These are phyloP conservation scores for Acanthamoeba lugdunensis DNA, from an alignment of 208 protist species.

Conservation along the genomic window DNA sequence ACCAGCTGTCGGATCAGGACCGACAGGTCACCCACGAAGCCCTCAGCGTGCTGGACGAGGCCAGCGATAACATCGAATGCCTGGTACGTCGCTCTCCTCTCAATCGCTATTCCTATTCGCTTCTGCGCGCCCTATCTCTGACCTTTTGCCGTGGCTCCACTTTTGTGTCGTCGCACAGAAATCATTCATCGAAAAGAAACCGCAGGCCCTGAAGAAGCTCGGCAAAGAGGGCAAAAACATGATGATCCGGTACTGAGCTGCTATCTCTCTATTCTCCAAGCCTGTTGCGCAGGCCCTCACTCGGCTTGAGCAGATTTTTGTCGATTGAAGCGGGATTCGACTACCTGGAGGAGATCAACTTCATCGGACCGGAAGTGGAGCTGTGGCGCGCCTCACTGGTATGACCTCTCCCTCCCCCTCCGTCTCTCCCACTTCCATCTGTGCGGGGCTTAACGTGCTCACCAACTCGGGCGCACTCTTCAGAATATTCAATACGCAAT, in stretches of 20 bases:
- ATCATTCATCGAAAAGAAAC: slow-evolving; percentile 67
- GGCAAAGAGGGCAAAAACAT: slow-evolving; percentile 70
- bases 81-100: slow-evolving; percentile 61
- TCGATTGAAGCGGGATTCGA: slow-evolving; percentile 35
- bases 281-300: too few species aligned
- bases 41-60: slow-evolving; percentile 81
- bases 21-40: slow-evolving; percentile 72
- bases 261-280: background rate
- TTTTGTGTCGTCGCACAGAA: background rate
- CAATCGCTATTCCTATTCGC: background rate
- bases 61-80: slow-evolving; percentile 76
- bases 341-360: slow-evolving; percentile 67
- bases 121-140: background rate
- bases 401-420: background rate
- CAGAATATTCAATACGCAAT: slow-evolving; percentile 20
- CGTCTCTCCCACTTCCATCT: background rate
- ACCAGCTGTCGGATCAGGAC: slow-evolving; percentile 78
- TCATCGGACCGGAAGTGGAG: slow-evolving; percentile 54
- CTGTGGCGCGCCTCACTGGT: background rate
- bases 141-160: background rate
- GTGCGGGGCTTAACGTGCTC: background rate
- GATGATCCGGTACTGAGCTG: slow-evolving; percentile 24
- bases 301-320: slow-evolving; percentile 3
- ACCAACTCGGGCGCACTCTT: background rate
- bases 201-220: background rate